Percentiles rank a stretch among this genome's conserved stretches.
Conservation (phyloP, 495 filamentous ascomycete genomes). For the Penicillium herquei region DNA sequence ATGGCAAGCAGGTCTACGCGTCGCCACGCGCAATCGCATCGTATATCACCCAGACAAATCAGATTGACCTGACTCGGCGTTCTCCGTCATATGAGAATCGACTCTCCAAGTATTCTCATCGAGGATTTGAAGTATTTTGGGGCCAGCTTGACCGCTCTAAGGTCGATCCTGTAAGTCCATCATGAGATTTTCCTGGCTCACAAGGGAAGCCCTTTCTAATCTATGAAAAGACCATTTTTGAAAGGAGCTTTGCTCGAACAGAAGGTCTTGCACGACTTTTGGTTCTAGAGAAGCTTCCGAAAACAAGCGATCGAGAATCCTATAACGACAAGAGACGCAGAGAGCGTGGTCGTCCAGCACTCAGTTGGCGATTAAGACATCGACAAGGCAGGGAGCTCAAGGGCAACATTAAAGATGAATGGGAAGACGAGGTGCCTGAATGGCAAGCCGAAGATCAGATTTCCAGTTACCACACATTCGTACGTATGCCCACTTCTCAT, state of each 20-base stretch:
- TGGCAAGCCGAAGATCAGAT: conserved; percentile 74
- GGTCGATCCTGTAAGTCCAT: conserved; percentile 58
- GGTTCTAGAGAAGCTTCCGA: conserved; percentile 75
- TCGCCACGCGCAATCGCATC: conserved; percentile 70
- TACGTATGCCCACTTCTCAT: conserved; percentile 9
- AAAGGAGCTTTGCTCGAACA: conserved; percentile 69
- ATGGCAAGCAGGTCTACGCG: conserved; percentile 71
- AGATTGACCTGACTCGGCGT: conserved; percentile 72
- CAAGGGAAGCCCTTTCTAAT: background rate
- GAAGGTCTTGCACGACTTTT: conserved; percentile 76
- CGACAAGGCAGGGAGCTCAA: conserved; percentile 21
- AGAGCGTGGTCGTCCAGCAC: conserved; percentile 64
- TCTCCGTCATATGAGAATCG: conserved; percentile 85
- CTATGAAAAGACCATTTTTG: conserved; percentile 63
- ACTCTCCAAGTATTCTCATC: conserved; percentile 81
- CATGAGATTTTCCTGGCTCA: background rate
- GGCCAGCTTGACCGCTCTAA: conserved; percentile 64
- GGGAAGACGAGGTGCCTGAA: conserved; percentile 76
- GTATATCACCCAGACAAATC: conserved; percentile 76
- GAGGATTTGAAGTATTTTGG: conserved; percentile 82
- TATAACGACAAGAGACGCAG: conserved; percentile 63
- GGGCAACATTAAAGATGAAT: conserved; percentile 68
- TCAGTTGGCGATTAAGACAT: conserved; percentile 15
- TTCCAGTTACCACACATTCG: conserved; percentile 73
- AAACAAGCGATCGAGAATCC: conserved; percentile 57